A percentile compares a stretch with the other conserved stretches of the same genome.
Evolutionary conservation across 495 filamentous ascomycete species (phyloP).

Genomic region (Pseudoneurospora amorphoporcata): DNA sequence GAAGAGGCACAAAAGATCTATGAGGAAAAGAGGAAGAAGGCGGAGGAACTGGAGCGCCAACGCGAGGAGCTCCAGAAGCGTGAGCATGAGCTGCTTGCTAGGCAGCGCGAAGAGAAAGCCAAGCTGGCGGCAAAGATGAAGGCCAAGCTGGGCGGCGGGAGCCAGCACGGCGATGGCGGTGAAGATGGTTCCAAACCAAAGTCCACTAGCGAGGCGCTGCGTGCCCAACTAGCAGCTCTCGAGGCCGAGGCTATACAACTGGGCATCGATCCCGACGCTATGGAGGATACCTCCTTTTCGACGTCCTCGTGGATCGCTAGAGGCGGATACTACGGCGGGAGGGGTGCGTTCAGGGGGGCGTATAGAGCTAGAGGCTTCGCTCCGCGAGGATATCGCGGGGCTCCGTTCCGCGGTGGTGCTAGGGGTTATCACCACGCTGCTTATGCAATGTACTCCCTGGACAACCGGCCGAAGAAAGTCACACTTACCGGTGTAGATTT

Average conservation of each 20-base stretch:
- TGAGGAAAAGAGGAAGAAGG: conserved; percentile 66
- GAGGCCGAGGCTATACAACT: conserved; percentile 77
- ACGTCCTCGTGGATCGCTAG: conserved; percentile 19
- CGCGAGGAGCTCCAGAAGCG: conserved; percentile 64
- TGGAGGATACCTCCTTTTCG: conserved; percentile 33
- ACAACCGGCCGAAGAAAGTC: conserved; percentile 76
- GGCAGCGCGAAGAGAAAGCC: conserved; percentile 64
- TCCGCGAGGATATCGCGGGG: conserved; percentile 23
- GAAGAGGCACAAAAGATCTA: conserved; percentile 67
- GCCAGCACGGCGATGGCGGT: conserved; percentile 1
- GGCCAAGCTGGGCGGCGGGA: conserved; percentile 23
- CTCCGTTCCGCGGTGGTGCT: conserved; percentile 38
- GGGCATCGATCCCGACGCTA: conserved; percentile 53
- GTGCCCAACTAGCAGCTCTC: conserved; percentile 69
- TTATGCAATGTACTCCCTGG: conserved; percentile 64
- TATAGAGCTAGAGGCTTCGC: conserved; percentile 34
- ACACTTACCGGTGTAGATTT: conserved; percentile 61
- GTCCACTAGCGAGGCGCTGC: conserved; percentile 45
- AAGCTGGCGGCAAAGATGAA: conserved; percentile 48
- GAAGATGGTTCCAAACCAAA: conserved; percentile 20
- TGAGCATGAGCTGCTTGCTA: conserved; percentile 62
- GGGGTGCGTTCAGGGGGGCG: conserved; percentile 33
- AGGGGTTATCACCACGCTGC: conserved; percentile 44
- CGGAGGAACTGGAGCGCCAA: conserved; percentile 62
- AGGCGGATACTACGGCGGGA: conserved; percentile 33